Evolutionary conservation across 148 eudicot genomes (phyloP).

Genomic region (Diospyros kaki): DNA sequence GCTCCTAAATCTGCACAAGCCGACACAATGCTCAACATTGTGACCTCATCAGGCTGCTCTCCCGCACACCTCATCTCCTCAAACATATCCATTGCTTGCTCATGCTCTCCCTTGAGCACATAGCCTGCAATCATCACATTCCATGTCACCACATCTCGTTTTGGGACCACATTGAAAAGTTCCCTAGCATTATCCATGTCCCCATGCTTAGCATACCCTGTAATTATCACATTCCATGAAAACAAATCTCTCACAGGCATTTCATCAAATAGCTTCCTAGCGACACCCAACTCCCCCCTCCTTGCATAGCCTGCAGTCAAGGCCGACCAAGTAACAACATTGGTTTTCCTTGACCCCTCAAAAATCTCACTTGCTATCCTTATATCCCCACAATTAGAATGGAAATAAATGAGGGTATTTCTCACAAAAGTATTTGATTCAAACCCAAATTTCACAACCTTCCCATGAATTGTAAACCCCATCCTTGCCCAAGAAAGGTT

Average conservation of each 20-base stretch:
- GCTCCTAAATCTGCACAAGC: slow-evolving; percentile 57
- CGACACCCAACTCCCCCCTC: slow-evolving; percentile 39
- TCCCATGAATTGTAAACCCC: slow-evolving; percentile 44
- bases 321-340: slow-evolving; percentile 62
- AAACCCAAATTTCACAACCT: slow-evolving; percentile 41
- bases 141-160: slow-evolving; percentile 58
- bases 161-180: slow-evolving; percentile 38
- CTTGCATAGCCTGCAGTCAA: slow-evolving; percentile 51
- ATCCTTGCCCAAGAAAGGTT: slow-evolving; percentile 43
- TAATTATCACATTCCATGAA: slow-evolving; percentile 62
- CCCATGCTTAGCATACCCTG: slow-evolving; percentile 48
- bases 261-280: slow-evolving; percentile 40
- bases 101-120: slow-evolving; percentile 32
- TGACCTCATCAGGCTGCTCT: slow-evolving; percentile 58
- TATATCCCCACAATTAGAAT: slow-evolving; percentile 54
- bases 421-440: slow-evolving; percentile 35
- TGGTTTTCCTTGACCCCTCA: slow-evolving; percentile 28
- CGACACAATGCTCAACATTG: slow-evolving; percentile 54
- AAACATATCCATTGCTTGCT: slow-evolving; percentile 39
- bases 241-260: slow-evolving; percentile 57
- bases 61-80: slow-evolving; percentile 44
- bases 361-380: slow-evolving; percentile 37
- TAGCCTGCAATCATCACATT: slow-evolving; percentile 63
- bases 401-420: slow-evolving; percentile 50
- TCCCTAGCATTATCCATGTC: slow-evolving; percentile 47